Evolutionary conservation across 805 yeast genomes (phyloP).

Genomic region (Myxozyma neotropica): DNA sequence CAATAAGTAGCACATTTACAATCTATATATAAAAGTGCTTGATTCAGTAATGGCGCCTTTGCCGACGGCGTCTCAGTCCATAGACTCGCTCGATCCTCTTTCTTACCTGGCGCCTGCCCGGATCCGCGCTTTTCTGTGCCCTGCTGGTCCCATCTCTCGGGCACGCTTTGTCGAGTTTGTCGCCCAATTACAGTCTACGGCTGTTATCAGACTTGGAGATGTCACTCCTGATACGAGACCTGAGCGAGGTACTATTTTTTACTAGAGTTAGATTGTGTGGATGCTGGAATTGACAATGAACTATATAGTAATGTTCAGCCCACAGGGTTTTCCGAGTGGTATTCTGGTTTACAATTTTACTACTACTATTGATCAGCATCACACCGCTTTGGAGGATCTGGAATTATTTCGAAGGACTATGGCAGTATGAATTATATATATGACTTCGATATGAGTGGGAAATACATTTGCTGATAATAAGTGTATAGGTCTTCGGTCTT

Average conservation of each 20-base stretch:
- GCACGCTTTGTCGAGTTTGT: constrained; percentile 42
- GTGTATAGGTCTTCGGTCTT: constrained; percentile 48
- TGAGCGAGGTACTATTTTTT: constrained; percentile 38
- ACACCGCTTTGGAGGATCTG: constrained; percentile 75
- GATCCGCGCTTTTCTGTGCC: constrained; percentile 33
- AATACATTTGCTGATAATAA: not conserved
- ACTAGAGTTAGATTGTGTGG: not conserved
- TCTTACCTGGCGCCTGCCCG: constrained; percentile 35
- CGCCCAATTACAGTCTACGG: constrained; percentile 50
- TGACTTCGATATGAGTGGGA: not conserved
- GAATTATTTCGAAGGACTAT: constrained; percentile 86
- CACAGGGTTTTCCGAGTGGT: constrained; percentile 84
- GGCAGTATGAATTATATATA: constrained; percentile 46
- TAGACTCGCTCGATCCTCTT: constrained; percentile 24
- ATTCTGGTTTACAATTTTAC: constrained; percentile 62
- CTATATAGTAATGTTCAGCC: constrained; percentile 64
- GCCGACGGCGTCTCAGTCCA: constrained; percentile 2
- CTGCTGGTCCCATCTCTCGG: constrained; percentile 33
- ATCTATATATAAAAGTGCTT: too few species aligned
- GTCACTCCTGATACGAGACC: constrained; percentile 63
- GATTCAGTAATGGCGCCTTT: constrained; percentile 1
- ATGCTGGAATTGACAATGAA: not conserved
- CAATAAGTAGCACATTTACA: too few species aligned
- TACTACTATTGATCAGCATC: constrained; percentile 54
- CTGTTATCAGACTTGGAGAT: constrained; percentile 74